Percentiles rank a stretch among this genome's conserved stretches.
Evolutionary conservation across 257 asterid species (phyloP).

Genomic region (Voacanga thouarsii): DNA sequence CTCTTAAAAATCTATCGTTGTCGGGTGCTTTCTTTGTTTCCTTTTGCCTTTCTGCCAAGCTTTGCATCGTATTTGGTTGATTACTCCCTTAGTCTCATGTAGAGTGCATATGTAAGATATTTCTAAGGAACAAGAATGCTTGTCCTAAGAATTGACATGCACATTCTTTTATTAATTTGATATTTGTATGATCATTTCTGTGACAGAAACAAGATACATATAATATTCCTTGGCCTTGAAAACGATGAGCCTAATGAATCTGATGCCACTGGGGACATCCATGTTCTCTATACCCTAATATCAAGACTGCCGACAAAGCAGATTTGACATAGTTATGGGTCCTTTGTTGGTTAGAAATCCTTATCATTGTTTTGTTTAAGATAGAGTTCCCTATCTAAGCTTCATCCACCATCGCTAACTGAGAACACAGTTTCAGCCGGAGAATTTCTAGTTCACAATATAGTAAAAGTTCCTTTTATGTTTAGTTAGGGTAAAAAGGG

Average conservation of each 20-base stretch:
- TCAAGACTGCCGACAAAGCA: conserved; percentile 9
- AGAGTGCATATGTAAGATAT: not conserved
- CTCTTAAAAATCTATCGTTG: no score
- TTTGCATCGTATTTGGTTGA: not conserved
- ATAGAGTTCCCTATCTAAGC: not conserved
- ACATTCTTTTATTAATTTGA: not conserved
- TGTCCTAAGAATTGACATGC: not conserved
- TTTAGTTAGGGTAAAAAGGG: no score
- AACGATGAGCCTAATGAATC: not conserved
- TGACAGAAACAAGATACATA: not conserved
- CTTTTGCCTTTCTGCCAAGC: not conserved
- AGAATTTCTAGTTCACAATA: not conserved
- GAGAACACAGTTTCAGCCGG: not conserved
- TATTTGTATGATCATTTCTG: not conserved
- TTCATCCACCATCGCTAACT: not conserved
- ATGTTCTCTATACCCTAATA: not conserved
- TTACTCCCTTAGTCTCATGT: not conserved
- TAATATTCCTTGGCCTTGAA: not conserved
- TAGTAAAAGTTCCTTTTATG: not conserved
- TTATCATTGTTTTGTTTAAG: not conserved
- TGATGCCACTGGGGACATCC: not conserved
- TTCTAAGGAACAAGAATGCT: not conserved
- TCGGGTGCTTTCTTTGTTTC: not conserved
- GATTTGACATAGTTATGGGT: not conserved
- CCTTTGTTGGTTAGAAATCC: not conserved